These are phyloP conservation scores for Plasmodium adleri DNA, from an alignment of 169 alveolate species.

Conservation along the genomic window DNA sequence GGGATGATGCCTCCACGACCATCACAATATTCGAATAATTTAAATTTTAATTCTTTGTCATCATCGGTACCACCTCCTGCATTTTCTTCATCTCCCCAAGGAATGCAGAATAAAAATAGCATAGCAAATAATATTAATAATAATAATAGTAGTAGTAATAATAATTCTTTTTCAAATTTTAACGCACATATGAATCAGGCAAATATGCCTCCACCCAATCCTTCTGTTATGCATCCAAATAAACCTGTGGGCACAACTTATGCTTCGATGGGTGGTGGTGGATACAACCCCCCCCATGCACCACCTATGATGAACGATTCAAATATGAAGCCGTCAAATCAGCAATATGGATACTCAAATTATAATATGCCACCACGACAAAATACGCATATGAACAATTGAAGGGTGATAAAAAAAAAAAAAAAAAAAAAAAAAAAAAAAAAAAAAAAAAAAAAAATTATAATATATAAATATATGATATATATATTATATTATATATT, in stretches of 20 bases:
- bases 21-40: constrained; percentile 38
- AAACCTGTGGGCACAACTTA: constrained; percentile 9
- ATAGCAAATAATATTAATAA: too few species aligned
- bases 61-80: constrained; percentile 65
- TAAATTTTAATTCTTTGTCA: constrained; percentile 26
- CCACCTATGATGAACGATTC: constrained; percentile 24
- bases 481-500: not conserved
- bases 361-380: constrained; percentile 41
- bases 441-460: not conserved
- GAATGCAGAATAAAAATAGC: not conserved
- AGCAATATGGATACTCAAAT: constrained; percentile 46
- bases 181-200: constrained; percentile 25
- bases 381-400: not conserved
- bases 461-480: not conserved
- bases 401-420: not conserved
- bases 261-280: constrained; percentile 14
- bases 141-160: too few species aligned
- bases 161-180: constrained; percentile 26
- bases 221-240: constrained; percentile 2
- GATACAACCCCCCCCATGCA: constrained; percentile 36
- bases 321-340: constrained; percentile 9
- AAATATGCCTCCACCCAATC: constrained; percentile 4
- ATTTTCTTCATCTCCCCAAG: constrained; percentile 9
- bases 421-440: not conserved
- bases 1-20: constrained; percentile 18